Conservation (phyloP, 2,329 filamentous ascomycete species). For the Sclerotinia sclerotiorum region DNA sequence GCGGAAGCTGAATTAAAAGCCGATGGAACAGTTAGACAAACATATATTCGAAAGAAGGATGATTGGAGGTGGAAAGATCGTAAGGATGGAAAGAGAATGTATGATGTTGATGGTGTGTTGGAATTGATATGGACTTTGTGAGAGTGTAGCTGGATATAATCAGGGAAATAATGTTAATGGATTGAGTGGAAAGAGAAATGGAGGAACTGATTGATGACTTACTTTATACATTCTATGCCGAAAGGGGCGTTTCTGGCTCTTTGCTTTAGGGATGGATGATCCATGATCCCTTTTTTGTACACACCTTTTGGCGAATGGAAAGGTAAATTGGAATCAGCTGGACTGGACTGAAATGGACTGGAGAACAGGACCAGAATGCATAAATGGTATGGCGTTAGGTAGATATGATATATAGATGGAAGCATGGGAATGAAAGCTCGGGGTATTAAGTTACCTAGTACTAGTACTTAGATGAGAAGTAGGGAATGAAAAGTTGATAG, state of each 20-base stretch:
- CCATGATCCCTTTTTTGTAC: conserved; percentile 8
- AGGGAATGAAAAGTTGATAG: background rate
- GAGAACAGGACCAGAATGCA: background rate
- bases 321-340: background rate
- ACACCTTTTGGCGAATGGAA: conserved; percentile 6
- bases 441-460: too few species aligned
- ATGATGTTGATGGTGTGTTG: conserved; percentile 53
- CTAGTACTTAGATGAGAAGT: background rate
- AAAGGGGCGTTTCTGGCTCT: conserved; percentile 14
- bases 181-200: background rate
- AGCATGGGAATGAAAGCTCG: background rate
- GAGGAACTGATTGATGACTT: conserved; percentile 12
- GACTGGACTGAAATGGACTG: background rate
- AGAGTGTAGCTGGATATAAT: background rate
- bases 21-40: conserved; percentile 54
- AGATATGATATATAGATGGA: background rate
- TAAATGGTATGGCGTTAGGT: conserved; percentile 11
- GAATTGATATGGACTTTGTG: conserved; percentile 57
- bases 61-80: conserved; percentile 52
- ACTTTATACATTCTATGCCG: conserved; percentile 15
- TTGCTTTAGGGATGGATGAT: conserved; percentile 7
- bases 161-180: conserved; percentile 11
- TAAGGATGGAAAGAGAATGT: conserved; percentile 49
- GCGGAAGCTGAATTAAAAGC: conserved; percentile 49
- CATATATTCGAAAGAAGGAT: conserved; percentile 53